phyloP scores from a whole-genome alignment of 148 eudicot species.

The Amaranthus palmeri region DNA sequence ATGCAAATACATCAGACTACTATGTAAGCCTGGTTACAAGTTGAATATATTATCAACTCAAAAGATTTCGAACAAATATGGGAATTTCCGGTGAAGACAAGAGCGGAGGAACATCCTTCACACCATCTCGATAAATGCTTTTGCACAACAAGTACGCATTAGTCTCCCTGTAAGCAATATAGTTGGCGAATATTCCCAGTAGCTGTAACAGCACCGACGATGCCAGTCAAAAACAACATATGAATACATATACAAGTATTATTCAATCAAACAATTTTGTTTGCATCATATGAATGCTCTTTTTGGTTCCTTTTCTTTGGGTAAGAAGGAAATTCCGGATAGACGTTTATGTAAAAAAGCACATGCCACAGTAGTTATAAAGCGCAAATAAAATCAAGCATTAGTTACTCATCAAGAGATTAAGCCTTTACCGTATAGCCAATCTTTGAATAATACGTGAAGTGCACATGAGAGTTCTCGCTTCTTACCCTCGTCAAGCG shows the following conservation, averaged over 20 bases:
- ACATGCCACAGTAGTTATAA: not conserved
- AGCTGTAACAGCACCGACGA: slow-evolving; percentile 42
- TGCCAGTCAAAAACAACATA: slow-evolving; percentile 5
- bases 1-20: slow-evolving; percentile 17
- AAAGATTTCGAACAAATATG: not conserved
- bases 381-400: slow-evolving; percentile 1
- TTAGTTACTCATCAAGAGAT: slow-evolving; percentile 1
- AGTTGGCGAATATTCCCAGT: slow-evolving; percentile 91
- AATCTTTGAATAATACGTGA: slow-evolving; percentile 78
- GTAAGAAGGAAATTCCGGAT: not conserved
- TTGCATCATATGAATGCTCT: too few species aligned
- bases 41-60: slow-evolving; percentile 13
- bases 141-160: not conserved
- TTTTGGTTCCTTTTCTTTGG: not conserved
- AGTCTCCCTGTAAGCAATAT: slow-evolving; percentile 77
- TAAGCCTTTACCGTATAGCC: slow-evolving; percentile 71
- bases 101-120: slow-evolving; percentile 16
- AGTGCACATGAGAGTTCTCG: slow-evolving; percentile 83
- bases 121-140: slow-evolving; percentile 2
- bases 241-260: too few species aligned
- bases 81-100: not conserved
- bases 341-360: too few species aligned
- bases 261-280: not conserved
- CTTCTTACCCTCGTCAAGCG: slow-evolving; percentile 75
- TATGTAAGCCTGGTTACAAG: slow-evolving; percentile 23